A percentile compares a stretch with the other conserved stretches of the same genome.
Evolutionary conservation across 1,284 basidiomycete species (phyloP).

Genomic region (Agroathelia rolfsii): DNA sequence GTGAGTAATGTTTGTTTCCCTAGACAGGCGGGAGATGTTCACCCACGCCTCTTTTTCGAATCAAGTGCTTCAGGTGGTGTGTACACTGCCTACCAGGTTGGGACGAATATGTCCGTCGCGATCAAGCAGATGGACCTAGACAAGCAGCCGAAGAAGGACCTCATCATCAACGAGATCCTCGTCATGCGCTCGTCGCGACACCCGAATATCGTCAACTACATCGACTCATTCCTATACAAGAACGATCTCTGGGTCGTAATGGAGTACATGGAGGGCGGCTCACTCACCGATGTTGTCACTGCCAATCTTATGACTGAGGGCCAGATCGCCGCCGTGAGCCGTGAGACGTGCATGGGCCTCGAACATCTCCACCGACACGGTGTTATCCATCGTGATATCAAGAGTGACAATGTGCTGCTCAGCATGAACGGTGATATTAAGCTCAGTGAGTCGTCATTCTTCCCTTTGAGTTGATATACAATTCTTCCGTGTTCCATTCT

Average conservation of each 20-base stretch:
- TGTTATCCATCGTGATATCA: slow-evolving; percentile 97
- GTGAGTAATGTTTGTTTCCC: slow-evolving; percentile 35
- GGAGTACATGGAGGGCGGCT: slow-evolving; percentile 99
- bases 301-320: slow-evolving; percentile 93
- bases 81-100: slow-evolving; percentile 95
- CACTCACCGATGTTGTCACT: slow-evolving; percentile 92
- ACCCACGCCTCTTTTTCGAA: slow-evolving; percentile 2
- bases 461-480: background rate
- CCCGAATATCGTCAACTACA: slow-evolving; percentile 98
- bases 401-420: slow-evolving; percentile 92
- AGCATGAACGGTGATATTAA: slow-evolving; percentile 95
- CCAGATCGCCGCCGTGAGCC: slow-evolving; percentile 89
- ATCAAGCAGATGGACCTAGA: slow-evolving; percentile 99
- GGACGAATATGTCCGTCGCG: slow-evolving; percentile 87
- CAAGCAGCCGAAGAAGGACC: slow-evolving; percentile 98
- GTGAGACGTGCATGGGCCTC: slow-evolving; percentile 85
- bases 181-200: slow-evolving; percentile 96
- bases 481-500: slow-evolving; percentile 4
- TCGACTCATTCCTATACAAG: slow-evolving; percentile 95
- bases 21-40: no score
- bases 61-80: slow-evolving; percentile 90
- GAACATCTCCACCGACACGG: slow-evolving; percentile 90
- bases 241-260: slow-evolving; percentile 99
- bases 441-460: slow-evolving; percentile 63
- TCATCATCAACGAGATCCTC: slow-evolving; percentile 99